Conservation (phyloP, 306 rosid genomes). For the Trichosanthes truncata region DNA sequence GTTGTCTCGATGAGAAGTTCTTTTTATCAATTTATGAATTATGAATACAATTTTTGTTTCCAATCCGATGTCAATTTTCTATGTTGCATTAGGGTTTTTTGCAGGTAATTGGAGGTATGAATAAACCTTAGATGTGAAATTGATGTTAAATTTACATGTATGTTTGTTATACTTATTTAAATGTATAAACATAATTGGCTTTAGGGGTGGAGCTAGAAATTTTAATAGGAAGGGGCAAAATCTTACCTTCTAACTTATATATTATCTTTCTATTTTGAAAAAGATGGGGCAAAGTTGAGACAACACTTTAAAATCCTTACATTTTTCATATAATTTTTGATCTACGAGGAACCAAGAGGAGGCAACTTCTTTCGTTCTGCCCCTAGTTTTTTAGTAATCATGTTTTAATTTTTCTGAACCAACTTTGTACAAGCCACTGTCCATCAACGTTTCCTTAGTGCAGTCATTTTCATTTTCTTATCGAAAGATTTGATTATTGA, state of each 20-base stretch:
- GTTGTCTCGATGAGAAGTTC: neutral
- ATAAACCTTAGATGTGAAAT: neutral
- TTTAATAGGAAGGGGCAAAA: neutral
- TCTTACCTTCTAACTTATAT: no score
- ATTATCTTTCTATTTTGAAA: no score
- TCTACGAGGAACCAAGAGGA: neutral
- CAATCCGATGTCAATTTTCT: neutral
- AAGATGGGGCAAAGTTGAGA: no score
- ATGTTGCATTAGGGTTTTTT: neutral
- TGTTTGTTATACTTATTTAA: neutral
- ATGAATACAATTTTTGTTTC: neutral
- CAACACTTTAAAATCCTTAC: no score
- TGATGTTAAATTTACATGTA: neutral
- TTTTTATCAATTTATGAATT: neutral
- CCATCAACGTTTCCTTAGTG: neutral
- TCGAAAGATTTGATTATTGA: slow-evolving; percentile 4
- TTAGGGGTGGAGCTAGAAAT: neutral
- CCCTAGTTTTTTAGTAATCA: neutral
- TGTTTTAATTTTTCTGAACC: neutral
- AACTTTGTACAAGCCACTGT: neutral
- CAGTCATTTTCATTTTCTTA: neutral
- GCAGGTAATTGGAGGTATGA: neutral
- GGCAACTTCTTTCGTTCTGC: neutral
- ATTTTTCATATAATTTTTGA: no score
- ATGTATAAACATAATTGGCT: neutral